Base-by-base conservation (phyloP, 73 alveolate genomes). In the Paramecium octaurelia region DNA sequence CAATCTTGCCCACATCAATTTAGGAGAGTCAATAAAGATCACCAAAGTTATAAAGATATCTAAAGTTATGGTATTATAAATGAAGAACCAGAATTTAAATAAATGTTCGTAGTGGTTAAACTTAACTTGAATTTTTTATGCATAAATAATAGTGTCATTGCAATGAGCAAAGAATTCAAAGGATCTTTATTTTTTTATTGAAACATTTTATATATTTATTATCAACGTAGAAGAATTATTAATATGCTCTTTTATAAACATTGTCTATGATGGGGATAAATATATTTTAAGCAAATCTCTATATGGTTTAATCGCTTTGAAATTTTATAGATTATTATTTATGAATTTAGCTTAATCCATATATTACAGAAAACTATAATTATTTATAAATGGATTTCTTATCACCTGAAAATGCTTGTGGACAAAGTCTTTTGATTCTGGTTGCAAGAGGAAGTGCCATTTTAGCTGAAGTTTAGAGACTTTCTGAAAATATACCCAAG, bases 381-480 rank as follows among this genome's bases (percentile, higher is more conserved):
- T 73, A 73, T 35, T 73, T 73, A 73, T 35, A 29, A 73, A 71
- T 93, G 96, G 97, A 95, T 73, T 95, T 95, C 93, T 73, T 95
- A 70, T 95, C 94, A 46, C 95, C 95, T 50, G 93, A 92, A 36
- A 95, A 95, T 87, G 97, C 89, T 77, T 96, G 98, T 73, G 99
- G 98, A 86, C 97, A 95, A 95, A 97, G 97, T 76, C 90, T 97
- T 58, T 92, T 98, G 94, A 93, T 95, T 86, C 95, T 98, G 59
- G 96, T 96, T 2, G 99, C 99, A 1, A 95, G 98, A 88, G 99
- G 99, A 29, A 95, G 98, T 29, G 98, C 99, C 18, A 97, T 97
- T 20, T 86, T 98, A 54, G 99, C 99, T 24, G 99, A 98, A 93
- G 94, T 98, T 24, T 95, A 96, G 69, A 85, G 99, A 31, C 94